These are phyloP conservation scores for Eremothecium cymbalariae DNA, from an alignment of 1,139 yeast species.

Conservation along the genomic window DNA sequence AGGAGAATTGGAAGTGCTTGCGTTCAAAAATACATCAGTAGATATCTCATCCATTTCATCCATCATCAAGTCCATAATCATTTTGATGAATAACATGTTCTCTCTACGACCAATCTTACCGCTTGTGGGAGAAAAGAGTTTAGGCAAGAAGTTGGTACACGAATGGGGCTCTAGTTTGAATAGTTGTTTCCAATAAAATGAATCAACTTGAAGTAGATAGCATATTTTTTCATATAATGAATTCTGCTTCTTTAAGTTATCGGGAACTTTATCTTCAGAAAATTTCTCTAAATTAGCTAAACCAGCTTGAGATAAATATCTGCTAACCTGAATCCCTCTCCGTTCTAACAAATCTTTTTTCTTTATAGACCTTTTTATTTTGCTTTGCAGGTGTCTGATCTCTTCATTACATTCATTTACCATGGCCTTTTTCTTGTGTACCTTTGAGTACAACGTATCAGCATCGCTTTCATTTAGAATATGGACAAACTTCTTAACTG, in stretches of 20 bases:
- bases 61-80: constrained; percentile 46
- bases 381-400: constrained; percentile 22
- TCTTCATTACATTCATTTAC: constrained; percentile 51
- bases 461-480: constrained; percentile 63
- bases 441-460: constrained; percentile 33
- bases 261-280: constrained; percentile 4
- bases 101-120: constrained; percentile 45
- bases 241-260: constrained; percentile 10
- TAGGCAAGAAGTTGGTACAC: constrained; percentile 23
- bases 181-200: constrained; percentile 59
- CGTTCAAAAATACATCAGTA: constrained; percentile 19
- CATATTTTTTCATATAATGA: constrained; percentile 63
- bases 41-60: constrained; percentile 27
- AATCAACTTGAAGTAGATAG: constrained; percentile 78
- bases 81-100: constrained; percentile 59
- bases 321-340: constrained; percentile 8
- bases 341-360: constrained; percentile 16
- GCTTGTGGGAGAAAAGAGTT: constrained; percentile 27
- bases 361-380: constrained; percentile 13
- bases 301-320: constrained; percentile 7
- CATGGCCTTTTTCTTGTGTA: constrained; percentile 72
- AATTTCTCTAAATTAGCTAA: constrained; percentile 7
- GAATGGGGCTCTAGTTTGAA: constrained; percentile 31
- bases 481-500: constrained; percentile 70
- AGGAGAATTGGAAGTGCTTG: constrained; percentile 19